Conservation (phyloP, 257 asterid genomes). For the Solanum paucissectum region DNA sequence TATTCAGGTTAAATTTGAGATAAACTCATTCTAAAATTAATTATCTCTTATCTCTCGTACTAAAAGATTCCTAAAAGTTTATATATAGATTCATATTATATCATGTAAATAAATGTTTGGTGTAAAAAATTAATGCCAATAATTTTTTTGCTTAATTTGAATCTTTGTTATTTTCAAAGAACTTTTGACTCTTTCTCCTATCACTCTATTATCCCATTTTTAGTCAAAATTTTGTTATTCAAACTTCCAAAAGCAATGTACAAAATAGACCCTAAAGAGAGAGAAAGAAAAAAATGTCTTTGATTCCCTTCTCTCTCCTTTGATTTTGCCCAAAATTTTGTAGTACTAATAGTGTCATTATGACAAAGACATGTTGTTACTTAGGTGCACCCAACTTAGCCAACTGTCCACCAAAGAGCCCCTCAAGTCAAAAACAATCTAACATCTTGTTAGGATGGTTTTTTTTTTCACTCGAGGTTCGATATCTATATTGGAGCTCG, state of each 20-base stretch:
- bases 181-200: background rate
- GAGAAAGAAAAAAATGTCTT: background rate
- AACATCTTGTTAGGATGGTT: background rate
- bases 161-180: background rate
- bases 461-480: fast-evolving
- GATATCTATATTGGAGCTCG: fast-evolving
- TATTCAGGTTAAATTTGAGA: too few relatives aligned
- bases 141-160: background rate
- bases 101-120: background rate
- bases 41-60: background rate
- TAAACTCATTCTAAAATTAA: too few relatives aligned
- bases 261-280: background rate
- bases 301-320: background rate
- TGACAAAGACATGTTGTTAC: background rate
- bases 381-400: constrained; percentile 3
- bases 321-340: background rate
- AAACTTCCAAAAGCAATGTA: background rate
- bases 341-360: background rate
- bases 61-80: too few relatives aligned
- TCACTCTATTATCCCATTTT: background rate
- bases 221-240: background rate
- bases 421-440: background rate
- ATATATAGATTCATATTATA: too few relatives aligned
- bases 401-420: background rate
- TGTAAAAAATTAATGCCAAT: background rate